Conservation (phyloP, 2,329 filamentous ascomycete species). For the Scorias spongiosa region DNA sequence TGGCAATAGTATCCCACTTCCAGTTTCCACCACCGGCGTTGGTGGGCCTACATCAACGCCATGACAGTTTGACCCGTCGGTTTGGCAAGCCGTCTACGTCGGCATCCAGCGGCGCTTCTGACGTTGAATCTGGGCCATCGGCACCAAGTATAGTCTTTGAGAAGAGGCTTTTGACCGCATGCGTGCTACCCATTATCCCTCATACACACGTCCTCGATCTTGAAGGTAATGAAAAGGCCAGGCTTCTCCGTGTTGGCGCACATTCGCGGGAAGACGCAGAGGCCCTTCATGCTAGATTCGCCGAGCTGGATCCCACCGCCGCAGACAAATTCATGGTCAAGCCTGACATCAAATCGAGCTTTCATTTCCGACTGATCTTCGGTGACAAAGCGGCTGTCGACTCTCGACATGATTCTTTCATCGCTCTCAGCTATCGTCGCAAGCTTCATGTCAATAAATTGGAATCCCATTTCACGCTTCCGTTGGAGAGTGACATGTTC, state of each 20-base stretch:
- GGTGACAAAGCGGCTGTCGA: conserved; percentile 17
- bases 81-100: not conserved
- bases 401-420: conserved; percentile 23
- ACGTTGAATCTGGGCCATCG: conserved; percentile 5
- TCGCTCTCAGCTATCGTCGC: conserved; percentile 30
- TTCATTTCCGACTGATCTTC: conserved; percentile 25
- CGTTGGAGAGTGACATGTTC: conserved; percentile 24
- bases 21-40: not conserved
- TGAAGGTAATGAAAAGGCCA: conserved; percentile 8
- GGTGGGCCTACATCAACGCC: not conserved
- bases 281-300: conserved; percentile 11
- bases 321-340: conserved; percentile 18
- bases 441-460: conserved; percentile 17
- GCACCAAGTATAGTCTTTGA: conserved; percentile 3
- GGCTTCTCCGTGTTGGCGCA: conserved; percentile 13
- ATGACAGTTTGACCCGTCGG: not conserved
- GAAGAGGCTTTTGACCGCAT: not conserved
- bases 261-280: conserved; percentile 13
- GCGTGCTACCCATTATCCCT: not conserved
- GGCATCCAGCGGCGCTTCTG: conserved; percentile 1
- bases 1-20: not conserved
- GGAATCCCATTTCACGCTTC: conserved; percentile 24
- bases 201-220: not conserved
- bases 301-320: conserved; percentile 9
- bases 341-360: conserved; percentile 16